phyloP scores from a whole-genome alignment of 345 rosid genomes.

The Aquilaria yunnanensis region DNA sequence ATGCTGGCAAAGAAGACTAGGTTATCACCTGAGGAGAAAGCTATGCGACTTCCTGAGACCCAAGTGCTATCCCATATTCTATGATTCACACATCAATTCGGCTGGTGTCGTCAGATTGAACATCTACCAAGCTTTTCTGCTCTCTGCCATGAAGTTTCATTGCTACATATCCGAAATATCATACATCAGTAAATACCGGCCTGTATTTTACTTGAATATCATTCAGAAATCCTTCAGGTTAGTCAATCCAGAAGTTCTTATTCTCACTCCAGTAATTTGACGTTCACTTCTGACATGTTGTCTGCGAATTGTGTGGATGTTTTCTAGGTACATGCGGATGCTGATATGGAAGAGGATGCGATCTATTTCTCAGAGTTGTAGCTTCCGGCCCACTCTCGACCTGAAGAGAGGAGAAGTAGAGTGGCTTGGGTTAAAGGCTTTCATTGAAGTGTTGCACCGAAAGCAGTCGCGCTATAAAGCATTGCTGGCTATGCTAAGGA shows the following conservation, averaged over 20 bases:
- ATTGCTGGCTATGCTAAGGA: constrained; percentile 37
- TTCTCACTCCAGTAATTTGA: neutral
- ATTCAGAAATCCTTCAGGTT: constrained; percentile 60
- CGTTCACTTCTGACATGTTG: neutral
- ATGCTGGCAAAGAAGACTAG: constrained; percentile 51
- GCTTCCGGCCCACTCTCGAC: constrained; percentile 30
- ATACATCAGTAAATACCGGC: constrained; percentile 37
- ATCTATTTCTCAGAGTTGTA: constrained; percentile 18
- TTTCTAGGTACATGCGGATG: constrained; percentile 42
- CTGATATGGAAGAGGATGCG: constrained; percentile 51
- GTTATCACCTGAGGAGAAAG: constrained; percentile 32
- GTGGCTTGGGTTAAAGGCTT: constrained; percentile 79
- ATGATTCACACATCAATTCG: constrained; percentile 74
- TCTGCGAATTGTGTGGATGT: neutral
- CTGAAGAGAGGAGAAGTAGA: constrained; percentile 48
- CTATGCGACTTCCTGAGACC: constrained; percentile 54
- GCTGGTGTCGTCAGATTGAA: constrained; percentile 60
- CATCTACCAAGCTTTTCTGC: constrained; percentile 68
- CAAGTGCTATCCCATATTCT: constrained; percentile 74
- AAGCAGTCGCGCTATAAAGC: constrained; percentile 52
- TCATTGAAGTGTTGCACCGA: constrained; percentile 44
- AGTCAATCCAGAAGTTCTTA: neutral
- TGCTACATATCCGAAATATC: constrained; percentile 53
- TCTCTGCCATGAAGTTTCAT: constrained; percentile 84
- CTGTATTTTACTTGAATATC: constrained; percentile 27